A percentile compares a stretch with the other conserved stretches of the same genome.
phyloP scores from a whole-genome alignment of 495 filamentous ascomycete genomes.

The Talaromyces proteolyticus region DNA sequence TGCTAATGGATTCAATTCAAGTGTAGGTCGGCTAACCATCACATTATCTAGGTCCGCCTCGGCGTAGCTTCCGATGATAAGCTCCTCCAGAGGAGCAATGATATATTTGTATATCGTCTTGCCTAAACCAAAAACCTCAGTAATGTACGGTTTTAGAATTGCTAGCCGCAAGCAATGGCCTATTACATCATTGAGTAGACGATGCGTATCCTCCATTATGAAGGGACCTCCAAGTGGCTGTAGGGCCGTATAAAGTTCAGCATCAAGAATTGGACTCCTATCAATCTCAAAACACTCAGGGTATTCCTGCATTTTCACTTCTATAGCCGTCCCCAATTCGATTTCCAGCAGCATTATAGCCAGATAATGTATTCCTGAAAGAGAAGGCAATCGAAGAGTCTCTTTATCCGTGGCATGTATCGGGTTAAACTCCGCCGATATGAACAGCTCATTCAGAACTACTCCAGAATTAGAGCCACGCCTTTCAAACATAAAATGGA shows the following conservation, averaged over 20 bases:
- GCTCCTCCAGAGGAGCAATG: neutral
- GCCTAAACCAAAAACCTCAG: neutral
- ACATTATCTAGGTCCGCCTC: neutral
- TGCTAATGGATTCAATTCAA: neutral
- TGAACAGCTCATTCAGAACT: neutral
- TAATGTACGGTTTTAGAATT: neutral
- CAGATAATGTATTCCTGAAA: neutral
- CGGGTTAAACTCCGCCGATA: neutral
- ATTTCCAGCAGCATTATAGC: neutral
- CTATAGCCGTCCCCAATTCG: neutral
- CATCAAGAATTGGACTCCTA: neutral
- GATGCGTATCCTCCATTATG: neutral
- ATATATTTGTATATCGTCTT: neutral
- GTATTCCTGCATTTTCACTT: neutral
- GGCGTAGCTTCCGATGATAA: neutral
- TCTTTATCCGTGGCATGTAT: neutral
- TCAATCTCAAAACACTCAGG: neutral
- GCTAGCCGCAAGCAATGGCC: neutral
- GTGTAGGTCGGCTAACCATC: neutral
- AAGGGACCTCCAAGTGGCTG: neutral
- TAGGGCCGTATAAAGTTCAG: neutral
- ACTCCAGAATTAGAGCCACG: neutral
- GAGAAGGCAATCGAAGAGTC: neutral
- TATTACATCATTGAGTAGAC: neutral
- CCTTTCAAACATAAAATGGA: neutral